These are phyloP conservation scores for Podospora conica DNA, from an alignment of 495 filamentous ascomycete species.

Conservation along the genomic window DNA sequence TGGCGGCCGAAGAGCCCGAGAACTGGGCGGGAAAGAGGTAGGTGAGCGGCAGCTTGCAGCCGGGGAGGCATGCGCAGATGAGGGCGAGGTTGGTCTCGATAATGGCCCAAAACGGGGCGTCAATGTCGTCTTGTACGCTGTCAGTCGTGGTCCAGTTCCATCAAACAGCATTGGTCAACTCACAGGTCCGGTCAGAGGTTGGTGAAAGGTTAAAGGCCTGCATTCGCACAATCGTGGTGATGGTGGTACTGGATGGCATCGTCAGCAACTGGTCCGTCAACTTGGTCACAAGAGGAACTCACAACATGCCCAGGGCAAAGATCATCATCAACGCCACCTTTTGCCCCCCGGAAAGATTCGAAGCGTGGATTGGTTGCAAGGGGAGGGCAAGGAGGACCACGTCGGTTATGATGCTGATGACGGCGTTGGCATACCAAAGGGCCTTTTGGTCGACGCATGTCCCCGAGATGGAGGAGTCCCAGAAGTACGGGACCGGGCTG, in stretches of 20 bases:
- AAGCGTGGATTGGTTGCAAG: slow-evolving; percentile 10
- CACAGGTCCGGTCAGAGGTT: not conserved
- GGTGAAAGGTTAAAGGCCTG: not conserved
- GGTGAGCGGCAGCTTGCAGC: slow-evolving; percentile 6
- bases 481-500: slow-evolving; percentile 42
- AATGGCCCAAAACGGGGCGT: slow-evolving; percentile 8
- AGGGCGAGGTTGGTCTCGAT: slow-evolving; percentile 13
- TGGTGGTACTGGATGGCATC: slow-evolving; percentile 3
- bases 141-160: not conserved
- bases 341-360: slow-evolving; percentile 1
- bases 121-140: not conserved
- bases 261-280: not conserved
- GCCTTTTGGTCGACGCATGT: slow-evolving; percentile 43
- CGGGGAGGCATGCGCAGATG: slow-evolving; percentile 15
- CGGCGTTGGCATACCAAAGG: slow-evolving; percentile 48
- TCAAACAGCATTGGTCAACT: not conserved
- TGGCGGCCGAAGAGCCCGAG: not conserved
- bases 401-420: slow-evolving; percentile 51
- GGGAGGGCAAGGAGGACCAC: slow-evolving; percentile 49
- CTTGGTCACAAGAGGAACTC: not conserved
- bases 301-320: slow-evolving; percentile 13
- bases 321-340: slow-evolving; percentile 7
- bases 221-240: slow-evolving; percentile 9
- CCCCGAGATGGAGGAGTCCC: slow-evolving; percentile 44
- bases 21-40: slow-evolving; percentile 9